Percentiles rank a stretch among this genome's conserved stretches.
phyloP scores from a whole-genome alignment of 352 stramenopile genomes.

The Blastocystis sp. region DNA sequence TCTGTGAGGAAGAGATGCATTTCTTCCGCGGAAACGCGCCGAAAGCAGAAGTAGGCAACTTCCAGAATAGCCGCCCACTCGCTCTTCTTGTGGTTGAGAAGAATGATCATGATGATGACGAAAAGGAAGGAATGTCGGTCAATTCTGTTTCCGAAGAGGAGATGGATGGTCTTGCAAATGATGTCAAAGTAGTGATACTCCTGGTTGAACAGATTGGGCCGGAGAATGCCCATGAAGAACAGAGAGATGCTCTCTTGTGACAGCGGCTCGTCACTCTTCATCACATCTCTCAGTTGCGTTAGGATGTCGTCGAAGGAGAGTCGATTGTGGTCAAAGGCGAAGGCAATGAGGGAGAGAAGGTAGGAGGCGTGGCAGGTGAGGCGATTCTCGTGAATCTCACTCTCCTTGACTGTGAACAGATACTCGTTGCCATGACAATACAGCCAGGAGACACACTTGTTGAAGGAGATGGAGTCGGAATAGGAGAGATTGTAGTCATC shows the following conservation, averaged over 20 bases:
- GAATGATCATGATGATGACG: slow-evolving; percentile 1
- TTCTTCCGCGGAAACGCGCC: background rate
- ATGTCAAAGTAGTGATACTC: slow-evolving; percentile 14
- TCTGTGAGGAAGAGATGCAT: background rate
- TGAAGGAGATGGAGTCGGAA: background rate
- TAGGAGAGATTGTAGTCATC: background rate
- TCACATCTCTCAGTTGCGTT: background rate
- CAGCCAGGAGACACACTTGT: background rate
- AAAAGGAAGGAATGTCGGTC: background rate
- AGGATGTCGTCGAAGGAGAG: background rate
- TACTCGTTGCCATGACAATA: background rate
- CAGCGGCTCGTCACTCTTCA: background rate
- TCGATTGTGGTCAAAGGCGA: background rate
- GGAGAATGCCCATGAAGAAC: slow-evolving; percentile 43
- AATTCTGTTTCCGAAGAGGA: background rate
- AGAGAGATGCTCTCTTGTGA: background rate
- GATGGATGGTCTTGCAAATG: background rate
- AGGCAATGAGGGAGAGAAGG: background rate
- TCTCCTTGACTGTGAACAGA: background rate
- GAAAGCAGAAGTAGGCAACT: background rate
- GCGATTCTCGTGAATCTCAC: background rate
- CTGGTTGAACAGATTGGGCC: background rate
- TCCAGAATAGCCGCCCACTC: background rate
- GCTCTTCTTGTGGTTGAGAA: background rate
- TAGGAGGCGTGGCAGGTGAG: background rate